These are phyloP conservation scores for Reticulascus tulasneorum DNA, from an alignment of 2,329 filamentous ascomycete species.

Conservation along the genomic window DNA sequence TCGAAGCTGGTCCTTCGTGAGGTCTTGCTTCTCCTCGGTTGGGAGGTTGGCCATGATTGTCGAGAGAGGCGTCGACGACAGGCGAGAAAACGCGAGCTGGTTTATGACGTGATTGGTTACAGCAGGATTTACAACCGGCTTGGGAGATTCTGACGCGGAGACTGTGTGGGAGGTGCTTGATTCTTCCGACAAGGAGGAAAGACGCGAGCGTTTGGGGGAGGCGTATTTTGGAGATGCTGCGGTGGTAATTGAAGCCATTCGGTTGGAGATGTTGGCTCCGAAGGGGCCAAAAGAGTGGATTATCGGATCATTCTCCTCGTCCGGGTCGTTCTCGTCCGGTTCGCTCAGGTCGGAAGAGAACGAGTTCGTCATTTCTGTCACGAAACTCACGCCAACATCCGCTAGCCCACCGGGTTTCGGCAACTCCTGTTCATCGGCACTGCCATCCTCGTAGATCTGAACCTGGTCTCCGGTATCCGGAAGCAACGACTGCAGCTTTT, in stretches of 20 bases:
- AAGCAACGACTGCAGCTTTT: constrained; percentile 41
- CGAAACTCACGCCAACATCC: constrained; percentile 38
- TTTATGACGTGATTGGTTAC: constrained; percentile 87
- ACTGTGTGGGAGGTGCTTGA: constrained; percentile 9
- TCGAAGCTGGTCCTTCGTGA: constrained; percentile 63
- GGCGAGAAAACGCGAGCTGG: constrained; percentile 88
- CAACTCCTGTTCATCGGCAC: constrained; percentile 29
- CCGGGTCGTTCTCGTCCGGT: constrained; percentile 53
- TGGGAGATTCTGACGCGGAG: constrained; percentile 4
- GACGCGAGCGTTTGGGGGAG: constrained; percentile 13
- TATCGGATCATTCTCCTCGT: constrained; percentile 93
- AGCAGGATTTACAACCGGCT: constrained; percentile 22
- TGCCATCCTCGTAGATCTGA: constrained; percentile 18
- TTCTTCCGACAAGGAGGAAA: constrained; percentile 6
- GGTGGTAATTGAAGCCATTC: constrained; percentile 75
- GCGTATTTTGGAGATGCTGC: constrained; percentile 58
- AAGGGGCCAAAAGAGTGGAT: constrained; percentile 90
- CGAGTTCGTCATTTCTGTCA: constrained; percentile 46
- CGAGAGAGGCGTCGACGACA: constrained; percentile 87
- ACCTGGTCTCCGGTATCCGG: constrained; percentile 22
- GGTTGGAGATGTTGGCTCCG: constrained; percentile 77
- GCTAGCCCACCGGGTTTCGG: constrained; percentile 26
- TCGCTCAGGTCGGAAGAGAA: constrained; percentile 57
- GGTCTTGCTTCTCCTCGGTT: constrained; percentile 52
- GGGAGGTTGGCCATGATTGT: constrained; percentile 87